Conservation (phyloP, 768 basidiomycete species). For the Pulveroboletus frians region DNA sequence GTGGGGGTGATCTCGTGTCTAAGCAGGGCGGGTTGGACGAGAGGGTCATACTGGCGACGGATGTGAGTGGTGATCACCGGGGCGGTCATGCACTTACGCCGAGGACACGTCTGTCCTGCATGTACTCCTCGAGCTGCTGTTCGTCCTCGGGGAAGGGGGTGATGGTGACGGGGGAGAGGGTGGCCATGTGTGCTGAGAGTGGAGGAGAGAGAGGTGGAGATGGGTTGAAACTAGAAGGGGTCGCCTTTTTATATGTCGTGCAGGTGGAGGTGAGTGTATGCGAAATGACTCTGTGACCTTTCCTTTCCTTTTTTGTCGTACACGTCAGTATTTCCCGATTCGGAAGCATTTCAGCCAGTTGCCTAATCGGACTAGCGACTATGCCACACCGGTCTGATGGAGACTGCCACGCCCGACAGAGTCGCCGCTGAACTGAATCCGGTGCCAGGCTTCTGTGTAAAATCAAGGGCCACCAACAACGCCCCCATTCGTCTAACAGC, state of each 20-base stretch:
- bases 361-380: no score
- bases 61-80: slow-evolving; percentile 10
- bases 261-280: background rate
- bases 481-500: slow-evolving; percentile 24
- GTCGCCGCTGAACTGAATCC: slow-evolving; percentile 44
- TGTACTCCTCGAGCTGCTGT: slow-evolving; percentile 61
- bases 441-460: slow-evolving; percentile 66
- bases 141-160: slow-evolving; percentile 65
- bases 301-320: background rate
- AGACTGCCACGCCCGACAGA: slow-evolving; percentile 13
- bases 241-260: slow-evolving; percentile 25
- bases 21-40: slow-evolving; percentile 88
- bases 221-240: background rate
- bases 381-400: slow-evolving; percentile 12
- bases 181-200: slow-evolving; percentile 7
- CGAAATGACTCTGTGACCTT: background rate
- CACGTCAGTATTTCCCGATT: slow-evolving; percentile 10
- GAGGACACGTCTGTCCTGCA: slow-evolving; percentile 76
- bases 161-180: slow-evolving; percentile 41
- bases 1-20: slow-evolving; percentile 79
- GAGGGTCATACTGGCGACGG: slow-evolving; percentile 77
- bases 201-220: background rate
- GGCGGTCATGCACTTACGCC: slow-evolving; percentile 45
- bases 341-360: background rate
- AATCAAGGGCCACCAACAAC: slow-evolving; percentile 45